Evolutionary conservation across 2,329 filamentous ascomycete genomes (phyloP).

Genomic region (Venturia nashicola): DNA sequence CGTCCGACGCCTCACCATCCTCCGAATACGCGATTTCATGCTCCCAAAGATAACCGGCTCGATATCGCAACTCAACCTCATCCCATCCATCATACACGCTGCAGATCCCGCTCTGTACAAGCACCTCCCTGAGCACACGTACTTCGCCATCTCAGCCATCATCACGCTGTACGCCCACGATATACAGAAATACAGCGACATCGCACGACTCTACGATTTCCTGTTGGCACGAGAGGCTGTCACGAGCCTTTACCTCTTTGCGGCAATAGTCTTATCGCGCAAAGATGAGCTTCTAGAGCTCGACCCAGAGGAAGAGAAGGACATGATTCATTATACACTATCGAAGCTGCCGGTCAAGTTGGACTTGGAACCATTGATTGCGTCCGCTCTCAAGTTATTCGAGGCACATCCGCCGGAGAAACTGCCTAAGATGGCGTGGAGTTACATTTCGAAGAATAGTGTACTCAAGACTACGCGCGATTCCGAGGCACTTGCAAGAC

Average conservation of each 20-base stretch:
- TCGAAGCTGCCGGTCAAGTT: constrained; percentile 75
- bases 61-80: constrained; percentile 70
- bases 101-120: constrained; percentile 59
- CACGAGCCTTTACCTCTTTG: constrained; percentile 84
- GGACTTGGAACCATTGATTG: constrained; percentile 67
- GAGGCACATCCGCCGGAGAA: constrained; percentile 56
- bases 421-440: constrained; percentile 55
- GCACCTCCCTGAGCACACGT: constrained; percentile 76
- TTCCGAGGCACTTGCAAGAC: constrained; percentile 24
- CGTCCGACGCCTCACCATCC: constrained; percentile 69
- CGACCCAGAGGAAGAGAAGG: constrained; percentile 72
- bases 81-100: constrained; percentile 66
- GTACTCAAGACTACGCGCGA: constrained; percentile 66
- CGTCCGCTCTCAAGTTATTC: constrained; percentile 52
- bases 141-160: constrained; percentile 78
- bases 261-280: constrained; percentile 67
- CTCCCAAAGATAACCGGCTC: constrained; percentile 74
- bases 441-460: constrained; percentile 58
- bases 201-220: constrained; percentile 84
- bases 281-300: constrained; percentile 76
- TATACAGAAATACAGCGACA: constrained; percentile 78
- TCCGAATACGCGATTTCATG: constrained; percentile 97
- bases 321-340: constrained; percentile 82
- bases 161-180: constrained; percentile 96
- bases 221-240: constrained; percentile 78